These are phyloP conservation scores for Crucihimalaya himalaica DNA, from an alignment of 345 rosid species.

Conservation along the genomic window DNA sequence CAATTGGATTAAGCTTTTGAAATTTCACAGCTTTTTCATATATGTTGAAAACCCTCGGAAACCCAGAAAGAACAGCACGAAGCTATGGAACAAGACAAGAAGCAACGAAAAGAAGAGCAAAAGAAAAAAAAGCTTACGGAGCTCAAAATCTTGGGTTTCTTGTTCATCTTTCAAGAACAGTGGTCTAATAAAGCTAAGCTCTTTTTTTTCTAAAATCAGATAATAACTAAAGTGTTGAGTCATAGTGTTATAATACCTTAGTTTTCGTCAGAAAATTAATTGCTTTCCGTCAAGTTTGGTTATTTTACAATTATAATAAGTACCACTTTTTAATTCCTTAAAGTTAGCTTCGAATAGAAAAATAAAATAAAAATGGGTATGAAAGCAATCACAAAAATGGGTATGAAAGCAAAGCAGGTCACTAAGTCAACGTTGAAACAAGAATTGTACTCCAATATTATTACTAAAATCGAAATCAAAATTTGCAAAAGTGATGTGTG, in stretches of 20 bases:
- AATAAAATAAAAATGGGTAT: not conserved
- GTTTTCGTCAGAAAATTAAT: not conserved
- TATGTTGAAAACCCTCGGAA: constrained; percentile 1
- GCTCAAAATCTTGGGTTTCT: constrained; percentile 36
- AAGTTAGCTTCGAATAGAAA: constrained; percentile 12
- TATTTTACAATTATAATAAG: not conserved
- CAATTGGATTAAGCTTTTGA: too few relatives aligned
- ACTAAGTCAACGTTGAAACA: constrained; percentile 14
- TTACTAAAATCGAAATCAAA: not conserved
- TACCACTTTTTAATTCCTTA: constrained; percentile 30
- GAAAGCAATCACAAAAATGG: not conserved
- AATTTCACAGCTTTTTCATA: not conserved
- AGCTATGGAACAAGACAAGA: not conserved
- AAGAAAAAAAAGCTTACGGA: constrained; percentile 25
- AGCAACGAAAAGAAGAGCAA: not conserved
- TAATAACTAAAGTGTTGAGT: not conserved
- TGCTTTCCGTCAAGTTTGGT: constrained; percentile 5
- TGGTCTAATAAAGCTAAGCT: not conserved
- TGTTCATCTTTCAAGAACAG: constrained; percentile 26
- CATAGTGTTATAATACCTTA: constrained; percentile 15
- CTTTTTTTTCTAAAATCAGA: not conserved
- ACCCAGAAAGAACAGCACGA: constrained; percentile 2
- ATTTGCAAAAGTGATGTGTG: not conserved
- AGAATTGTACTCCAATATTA: not conserved
- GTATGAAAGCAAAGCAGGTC: not conserved